Conservation (phyloP, 2,329 filamentous ascomycete species). For the Fusarium sp. region DNA sequence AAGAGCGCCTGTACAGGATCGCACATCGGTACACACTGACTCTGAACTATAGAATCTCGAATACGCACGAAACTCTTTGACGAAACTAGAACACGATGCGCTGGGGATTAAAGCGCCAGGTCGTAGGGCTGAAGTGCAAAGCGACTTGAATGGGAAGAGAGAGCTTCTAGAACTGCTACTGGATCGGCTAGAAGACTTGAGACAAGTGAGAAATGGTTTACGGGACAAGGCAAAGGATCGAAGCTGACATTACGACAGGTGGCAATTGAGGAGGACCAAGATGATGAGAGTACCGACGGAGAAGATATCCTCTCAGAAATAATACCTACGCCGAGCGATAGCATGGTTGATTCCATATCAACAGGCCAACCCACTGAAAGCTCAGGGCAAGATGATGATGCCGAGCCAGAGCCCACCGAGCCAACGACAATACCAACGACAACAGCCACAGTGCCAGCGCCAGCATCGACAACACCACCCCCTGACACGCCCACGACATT, state of each 20-base stretch:
- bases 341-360: conserved; percentile 53
- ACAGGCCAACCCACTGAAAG: conserved; percentile 37
- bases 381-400: conserved; percentile 36
- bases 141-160: conserved; percentile 71
- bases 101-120: conserved; percentile 65
- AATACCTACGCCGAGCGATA: conserved; percentile 64
- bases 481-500: conserved; percentile 16
- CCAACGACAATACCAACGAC: conserved; percentile 32
- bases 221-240: not conserved
- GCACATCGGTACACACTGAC: conserved; percentile 1
- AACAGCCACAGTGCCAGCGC: conserved; percentile 14
- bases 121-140: conserved; percentile 68
- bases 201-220: conserved; percentile 58
- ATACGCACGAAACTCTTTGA: conserved; percentile 73
- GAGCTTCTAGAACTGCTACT: conserved; percentile 72
- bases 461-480: conserved; percentile 14
- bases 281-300: conserved; percentile 58
- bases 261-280: conserved; percentile 49
- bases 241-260: conserved; percentile 41
- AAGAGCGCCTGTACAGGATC: conserved; percentile 41
- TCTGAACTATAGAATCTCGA: conserved; percentile 68
- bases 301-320: conserved; percentile 67
- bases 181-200: conserved; percentile 73
- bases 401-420: conserved; percentile 60
- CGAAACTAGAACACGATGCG: conserved; percentile 75